Evolutionary conservation across 441 rosid species (phyloP).

Genomic region (Croton laevigatus): DNA sequence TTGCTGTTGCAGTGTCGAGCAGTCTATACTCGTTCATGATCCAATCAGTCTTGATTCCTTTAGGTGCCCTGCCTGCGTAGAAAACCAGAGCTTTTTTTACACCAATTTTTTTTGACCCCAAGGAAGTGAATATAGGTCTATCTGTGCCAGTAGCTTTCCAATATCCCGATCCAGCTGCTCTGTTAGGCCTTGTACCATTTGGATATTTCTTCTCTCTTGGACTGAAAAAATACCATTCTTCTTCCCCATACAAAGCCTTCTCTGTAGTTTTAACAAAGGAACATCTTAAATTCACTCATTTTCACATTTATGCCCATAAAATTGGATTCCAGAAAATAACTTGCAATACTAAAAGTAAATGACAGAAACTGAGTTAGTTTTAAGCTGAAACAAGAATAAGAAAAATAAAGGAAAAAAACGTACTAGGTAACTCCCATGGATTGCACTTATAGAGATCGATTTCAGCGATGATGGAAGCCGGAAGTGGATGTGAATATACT

Average conservation of each 20-base stretch:
- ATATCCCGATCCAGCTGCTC: constrained; percentile 48
- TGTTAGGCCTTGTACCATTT: constrained; percentile 51
- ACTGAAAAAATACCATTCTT: constrained; percentile 52
- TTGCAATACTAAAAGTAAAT: too few species aligned
- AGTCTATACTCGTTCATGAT: constrained; percentile 56
- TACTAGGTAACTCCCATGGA: constrained; percentile 64
- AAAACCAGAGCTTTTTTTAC: constrained; percentile 52
- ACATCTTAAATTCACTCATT: background rate
- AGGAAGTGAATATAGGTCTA: constrained; percentile 37
- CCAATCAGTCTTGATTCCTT: constrained; percentile 55
- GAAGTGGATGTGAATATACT: constrained; percentile 38
- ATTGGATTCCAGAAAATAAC: too few species aligned
- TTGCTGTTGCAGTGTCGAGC: constrained; percentile 29
- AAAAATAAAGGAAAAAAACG: background rate
- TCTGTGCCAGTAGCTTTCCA: constrained; percentile 59
- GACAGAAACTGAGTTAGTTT: too few species aligned
- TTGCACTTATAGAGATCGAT: constrained; percentile 41
- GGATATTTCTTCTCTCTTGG: constrained; percentile 58
- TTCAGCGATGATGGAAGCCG: constrained; percentile 45
- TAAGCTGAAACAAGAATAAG: background rate
- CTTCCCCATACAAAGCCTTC: constrained; percentile 51
- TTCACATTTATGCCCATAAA: too few species aligned
- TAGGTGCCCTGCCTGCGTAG: constrained; percentile 44
- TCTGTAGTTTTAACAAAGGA: constrained; percentile 17
- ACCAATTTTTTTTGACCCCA: constrained; percentile 37